Evolutionary conservation across 2,329 filamentous ascomycete species (phyloP), one percentile per base, ranked within the genome.

Genomic region (Curvularia spicifera): DNA sequence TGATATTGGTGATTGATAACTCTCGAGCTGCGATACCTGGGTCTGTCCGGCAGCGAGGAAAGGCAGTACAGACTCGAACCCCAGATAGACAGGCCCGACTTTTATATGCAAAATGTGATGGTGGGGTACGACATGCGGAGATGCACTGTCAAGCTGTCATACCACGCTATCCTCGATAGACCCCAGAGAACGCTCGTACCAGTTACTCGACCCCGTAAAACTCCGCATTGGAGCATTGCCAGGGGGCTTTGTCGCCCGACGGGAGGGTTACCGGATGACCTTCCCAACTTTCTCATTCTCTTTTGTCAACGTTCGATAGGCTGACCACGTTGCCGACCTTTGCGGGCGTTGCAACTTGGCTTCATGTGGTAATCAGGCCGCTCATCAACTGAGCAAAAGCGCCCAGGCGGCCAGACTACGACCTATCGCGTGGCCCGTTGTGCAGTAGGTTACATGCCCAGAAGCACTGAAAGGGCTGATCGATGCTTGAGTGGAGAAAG

Each of bases 401-500:
- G 42, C 29, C 48, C 22, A 15, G 51, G 45, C 35, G 13, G 10
- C 9, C 28, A 56, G 29, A 1, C 51, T 20, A 28, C 45, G 15
- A 22, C n/a, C 15, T 40, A 39, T 29, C 35, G 24, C 40, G 29
- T 40, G 31, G 24, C 33, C 26, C 12, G 18, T 31, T 13, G 28
- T 45, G 51, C 44, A 18, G 39, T 46, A 57, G 49, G 64, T 65
- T 63, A 52, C 64, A 63, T 61, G 57, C 64, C 59, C 52, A 66
- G 60, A 24, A 46, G 39, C 48, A 51, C 46, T 51, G 13, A 44
- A 49, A 51, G 57, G 22, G 57, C 58, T 63, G 42, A 51, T 51
- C 13, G 10, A 55, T 45, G 59, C 61, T 66, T 66, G 47, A 51
- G 56, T 56, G 59, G 59, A 53, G 57, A 65, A 64, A 66, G 61